Evolutionary conservation across 495 filamentous ascomycete genomes (phyloP).

Genomic region (Cladorrhinum samala): DNA sequence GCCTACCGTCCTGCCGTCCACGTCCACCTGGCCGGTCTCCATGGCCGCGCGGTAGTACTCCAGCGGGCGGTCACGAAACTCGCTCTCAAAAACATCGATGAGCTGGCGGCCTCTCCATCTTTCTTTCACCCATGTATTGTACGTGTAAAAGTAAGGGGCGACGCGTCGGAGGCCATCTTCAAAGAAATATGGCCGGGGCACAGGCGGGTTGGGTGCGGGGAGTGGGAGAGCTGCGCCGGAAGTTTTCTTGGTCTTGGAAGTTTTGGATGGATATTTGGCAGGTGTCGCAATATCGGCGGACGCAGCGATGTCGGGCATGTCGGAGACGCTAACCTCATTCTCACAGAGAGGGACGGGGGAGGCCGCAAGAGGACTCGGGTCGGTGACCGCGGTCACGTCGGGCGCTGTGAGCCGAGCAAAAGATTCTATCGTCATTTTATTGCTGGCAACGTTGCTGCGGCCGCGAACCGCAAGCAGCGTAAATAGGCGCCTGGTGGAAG

Average conservation of each 20-base stretch:
- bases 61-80: constrained; percentile 78
- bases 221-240: background rate
- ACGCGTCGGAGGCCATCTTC: constrained; percentile 76
- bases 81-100: constrained; percentile 73
- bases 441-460: background rate
- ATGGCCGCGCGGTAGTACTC: constrained; percentile 89
- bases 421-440: background rate
- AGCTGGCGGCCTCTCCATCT: constrained; percentile 73
- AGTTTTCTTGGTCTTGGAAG: background rate
- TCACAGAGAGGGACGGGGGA: background rate
- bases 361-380: background rate
- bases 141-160: constrained; percentile 85
- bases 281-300: background rate
- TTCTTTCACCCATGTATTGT: constrained; percentile 89
- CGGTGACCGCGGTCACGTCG: background rate
- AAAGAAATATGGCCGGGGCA: constrained; percentile 68
- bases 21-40: constrained; percentile 61
- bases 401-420: background rate
- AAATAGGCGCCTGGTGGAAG: background rate
- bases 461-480: background rate
- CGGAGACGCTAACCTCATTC: too few relatives aligned
- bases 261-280: background rate
- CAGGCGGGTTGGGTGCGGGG: constrained; percentile 53
- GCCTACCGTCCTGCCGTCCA: constrained; percentile 61
- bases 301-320: too few relatives aligned